These are phyloP conservation scores for Phytopythium ostracodes DNA, from an alignment of 352 stramenopile genomes.

Conservation along the genomic window DNA sequence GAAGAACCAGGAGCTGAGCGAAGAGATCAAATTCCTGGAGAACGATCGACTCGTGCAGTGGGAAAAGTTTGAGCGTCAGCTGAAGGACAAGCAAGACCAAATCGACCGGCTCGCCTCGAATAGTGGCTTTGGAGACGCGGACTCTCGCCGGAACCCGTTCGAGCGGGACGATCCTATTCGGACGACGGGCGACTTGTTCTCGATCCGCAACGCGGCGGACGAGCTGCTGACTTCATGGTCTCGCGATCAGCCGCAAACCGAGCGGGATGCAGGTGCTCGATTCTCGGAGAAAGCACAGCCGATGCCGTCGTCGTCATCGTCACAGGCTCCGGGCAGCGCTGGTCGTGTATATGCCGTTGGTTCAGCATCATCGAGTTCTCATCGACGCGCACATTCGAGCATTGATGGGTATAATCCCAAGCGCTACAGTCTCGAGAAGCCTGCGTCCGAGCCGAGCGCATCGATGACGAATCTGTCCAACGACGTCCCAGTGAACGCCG, in stretches of 20 bases:
- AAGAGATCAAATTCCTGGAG: slow-evolving; percentile 81
- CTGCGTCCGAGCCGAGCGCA: slow-evolving; percentile 11
- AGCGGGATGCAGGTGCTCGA: not conserved
- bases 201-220: slow-evolving; percentile 36
- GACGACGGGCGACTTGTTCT: slow-evolving; percentile 33
- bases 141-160: slow-evolving; percentile 2
- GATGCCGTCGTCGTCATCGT: not conserved
- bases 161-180: slow-evolving; percentile 14
- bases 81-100: slow-evolving; percentile 40
- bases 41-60: slow-evolving; percentile 71
- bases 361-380: not conserved
- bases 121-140: not conserved
- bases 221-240: slow-evolving; percentile 19
- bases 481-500: not conserved
- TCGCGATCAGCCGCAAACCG: not conserved
- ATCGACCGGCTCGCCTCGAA: not conserved
- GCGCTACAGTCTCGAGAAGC: slow-evolving; percentile 27
- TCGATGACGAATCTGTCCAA: slow-evolving; percentile 1
- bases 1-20: slow-evolving; percentile 61
- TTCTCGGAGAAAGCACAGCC: not conserved
- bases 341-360: not conserved
- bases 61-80: slow-evolving; percentile 53
- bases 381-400: slow-evolving; percentile 11
- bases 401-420: slow-evolving; percentile 26
- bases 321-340: not conserved